phyloP scores from a whole-genome alignment of 2,329 filamentous ascomycete genomes.

The Cladophialophora immunda region DNA sequence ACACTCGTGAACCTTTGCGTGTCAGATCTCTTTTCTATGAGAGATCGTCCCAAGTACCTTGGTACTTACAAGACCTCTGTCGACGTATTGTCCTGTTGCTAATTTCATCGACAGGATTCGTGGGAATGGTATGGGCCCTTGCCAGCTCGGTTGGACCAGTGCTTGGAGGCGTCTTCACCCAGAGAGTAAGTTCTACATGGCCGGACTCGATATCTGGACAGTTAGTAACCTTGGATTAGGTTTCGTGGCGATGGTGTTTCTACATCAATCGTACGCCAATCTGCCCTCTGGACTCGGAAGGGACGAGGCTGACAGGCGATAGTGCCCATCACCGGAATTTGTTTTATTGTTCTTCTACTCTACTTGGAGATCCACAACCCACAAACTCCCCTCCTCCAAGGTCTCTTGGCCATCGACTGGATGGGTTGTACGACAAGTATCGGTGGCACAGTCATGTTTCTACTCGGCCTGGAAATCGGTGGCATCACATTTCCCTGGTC shows the following conservation, averaged over 20 bases:
- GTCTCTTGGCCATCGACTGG: conserved; percentile 31
- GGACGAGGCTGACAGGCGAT: too few relatives aligned
- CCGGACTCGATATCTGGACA: too few relatives aligned
- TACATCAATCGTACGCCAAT: conserved; percentile 67
- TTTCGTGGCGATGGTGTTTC: conserved; percentile 64
- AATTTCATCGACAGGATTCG: too few relatives aligned
- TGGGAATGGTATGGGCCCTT: conserved; percentile 62
- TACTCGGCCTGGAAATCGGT: conserved; percentile 85
- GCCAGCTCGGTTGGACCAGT: conserved; percentile 62
- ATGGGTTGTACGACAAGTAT: conserved; percentile 61
- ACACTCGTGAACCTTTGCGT: conserved; percentile 58
- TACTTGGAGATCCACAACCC: conserved; percentile 64
- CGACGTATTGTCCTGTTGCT: too few relatives aligned
- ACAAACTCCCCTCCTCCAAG: conserved; percentile 53
- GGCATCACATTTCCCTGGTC: conserved; percentile 78
- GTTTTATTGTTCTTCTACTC: conserved; percentile 59
- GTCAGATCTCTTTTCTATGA: conserved; percentile 61
- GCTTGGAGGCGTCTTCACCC: conserved; percentile 60
- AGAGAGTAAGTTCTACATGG: background rate
- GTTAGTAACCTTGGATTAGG: too few relatives aligned
- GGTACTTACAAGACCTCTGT: too few relatives aligned
- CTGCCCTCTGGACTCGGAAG: too few relatives aligned
- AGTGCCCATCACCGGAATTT: conserved; percentile 58
- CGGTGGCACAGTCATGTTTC: conserved; percentile 81
- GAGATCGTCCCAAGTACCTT: conserved; percentile 46